A percentile compares a stretch with the other conserved stretches of the same genome.
Evolutionary conservation across 805 yeast genomes (phyloP).

Genomic region (Candida pseudofarinosa): DNA sequence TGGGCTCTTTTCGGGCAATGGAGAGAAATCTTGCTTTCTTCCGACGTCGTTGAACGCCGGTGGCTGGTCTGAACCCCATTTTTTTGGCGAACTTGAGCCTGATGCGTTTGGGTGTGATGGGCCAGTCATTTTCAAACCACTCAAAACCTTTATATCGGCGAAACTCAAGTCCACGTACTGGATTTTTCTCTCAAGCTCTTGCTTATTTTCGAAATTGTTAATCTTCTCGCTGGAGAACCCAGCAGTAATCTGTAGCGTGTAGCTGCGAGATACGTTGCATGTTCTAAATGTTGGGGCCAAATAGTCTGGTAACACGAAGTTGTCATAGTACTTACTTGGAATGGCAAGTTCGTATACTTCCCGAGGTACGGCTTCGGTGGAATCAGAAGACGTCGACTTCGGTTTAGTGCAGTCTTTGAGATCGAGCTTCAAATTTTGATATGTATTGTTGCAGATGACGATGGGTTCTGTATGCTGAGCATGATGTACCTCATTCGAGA

Average conservation of each 20-base stretch:
- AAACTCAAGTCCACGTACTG: slow-evolving; percentile 27
- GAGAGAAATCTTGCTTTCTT: neutral
- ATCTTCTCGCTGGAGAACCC: slow-evolving; percentile 25
- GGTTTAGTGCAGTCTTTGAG: slow-evolving; percentile 29
- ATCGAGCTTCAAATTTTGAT: slow-evolving; percentile 36
- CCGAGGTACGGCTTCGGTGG: slow-evolving; percentile 5
- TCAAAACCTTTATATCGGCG: slow-evolving; percentile 29
- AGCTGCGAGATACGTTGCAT: slow-evolving; percentile 48
- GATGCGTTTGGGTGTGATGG: slow-evolving; percentile 23
- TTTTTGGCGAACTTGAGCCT: slow-evolving; percentile 14
- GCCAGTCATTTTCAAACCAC: slow-evolving; percentile 28
- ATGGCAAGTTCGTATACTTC: slow-evolving; percentile 40
- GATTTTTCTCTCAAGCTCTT: slow-evolving; percentile 17
- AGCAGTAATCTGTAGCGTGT: slow-evolving; percentile 15
- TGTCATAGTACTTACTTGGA: slow-evolving; percentile 35
- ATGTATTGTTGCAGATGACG: slow-evolving; percentile 28
- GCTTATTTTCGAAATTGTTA: slow-evolving; percentile 14
- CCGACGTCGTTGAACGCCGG: neutral
- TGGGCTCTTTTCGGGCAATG: neutral
- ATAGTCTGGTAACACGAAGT: slow-evolving; percentile 43
- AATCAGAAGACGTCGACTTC: slow-evolving; percentile 19
- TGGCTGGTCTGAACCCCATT: neutral
- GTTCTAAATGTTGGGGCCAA: slow-evolving; percentile 53
- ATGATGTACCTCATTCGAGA: slow-evolving; percentile 19
- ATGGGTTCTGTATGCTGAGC: slow-evolving; percentile 21